These are phyloP conservation scores for Ettlia oleoabundans DNA, from an alignment of 139 green algal species.

Conservation along the genomic window DNA sequence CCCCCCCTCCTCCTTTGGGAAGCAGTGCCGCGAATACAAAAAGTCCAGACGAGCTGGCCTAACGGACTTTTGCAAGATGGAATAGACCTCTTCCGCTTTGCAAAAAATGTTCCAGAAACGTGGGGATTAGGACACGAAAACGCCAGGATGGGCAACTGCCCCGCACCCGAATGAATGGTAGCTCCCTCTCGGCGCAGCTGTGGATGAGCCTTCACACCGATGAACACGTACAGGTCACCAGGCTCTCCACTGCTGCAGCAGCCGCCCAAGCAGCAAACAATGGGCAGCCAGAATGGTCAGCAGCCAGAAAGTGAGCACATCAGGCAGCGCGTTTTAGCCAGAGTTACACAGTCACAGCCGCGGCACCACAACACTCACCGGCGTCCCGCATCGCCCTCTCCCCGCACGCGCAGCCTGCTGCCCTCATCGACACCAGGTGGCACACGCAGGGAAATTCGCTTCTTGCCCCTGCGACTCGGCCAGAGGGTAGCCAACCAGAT, in stretches of 20 bases:
- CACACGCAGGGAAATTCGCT: slow-evolving; percentile 89
- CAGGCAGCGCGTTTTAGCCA: neutral
- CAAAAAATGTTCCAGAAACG: too few relatives aligned
- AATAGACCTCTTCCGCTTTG: too few relatives aligned
- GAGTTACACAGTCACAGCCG: too few relatives aligned
- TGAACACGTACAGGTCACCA: slow-evolving; percentile 97
- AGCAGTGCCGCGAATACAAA: too few relatives aligned
- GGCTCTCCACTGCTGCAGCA: slow-evolving; percentile 66
- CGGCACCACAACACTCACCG: slow-evolving; percentile 25
- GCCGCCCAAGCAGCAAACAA: neutral
- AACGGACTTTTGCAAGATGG: too few relatives aligned
- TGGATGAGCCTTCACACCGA: slow-evolving; percentile 83
- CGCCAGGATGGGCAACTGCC: neutral
- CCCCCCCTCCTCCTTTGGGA: too few relatives aligned
- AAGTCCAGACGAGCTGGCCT: too few relatives aligned
- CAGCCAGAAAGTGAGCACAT: neutral
- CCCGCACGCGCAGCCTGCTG: slow-evolving; percentile 88
- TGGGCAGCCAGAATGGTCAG: neutral
- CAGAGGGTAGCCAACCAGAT: too few relatives aligned
- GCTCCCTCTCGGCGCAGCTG: slow-evolving; percentile 88
- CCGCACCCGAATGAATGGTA: slow-evolving; percentile 81
- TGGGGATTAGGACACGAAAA: too few relatives aligned
- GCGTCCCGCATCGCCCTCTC: slow-evolving; percentile 77
- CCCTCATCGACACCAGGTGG: slow-evolving; percentile 92
- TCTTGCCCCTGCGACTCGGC: slow-evolving; percentile 65